Conservation (phyloP, 1,284 basidiomycete genomes). For the Wallemia ichthyophaga region DNA sequence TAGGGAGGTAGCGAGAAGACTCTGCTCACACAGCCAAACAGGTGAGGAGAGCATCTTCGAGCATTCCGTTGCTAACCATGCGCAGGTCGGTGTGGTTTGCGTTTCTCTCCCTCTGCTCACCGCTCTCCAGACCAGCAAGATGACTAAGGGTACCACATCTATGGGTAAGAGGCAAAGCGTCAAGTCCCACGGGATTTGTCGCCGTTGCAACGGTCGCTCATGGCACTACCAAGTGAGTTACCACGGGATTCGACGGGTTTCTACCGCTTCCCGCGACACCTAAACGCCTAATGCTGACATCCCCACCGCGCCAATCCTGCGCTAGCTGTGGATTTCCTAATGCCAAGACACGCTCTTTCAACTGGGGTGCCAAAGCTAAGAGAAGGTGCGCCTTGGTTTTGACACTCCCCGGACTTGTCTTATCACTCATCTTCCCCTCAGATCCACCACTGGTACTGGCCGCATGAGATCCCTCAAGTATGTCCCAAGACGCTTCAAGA, state of each 20-base stretch:
- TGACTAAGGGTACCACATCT: neutral
- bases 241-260: too few species aligned
- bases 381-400: neutral
- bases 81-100: too few species aligned
- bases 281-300: too few species aligned
- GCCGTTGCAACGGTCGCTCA: neutral
- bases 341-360: constrained; percentile 44
- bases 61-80: too few species aligned
- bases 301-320: constrained; percentile 31
- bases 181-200: neutral
- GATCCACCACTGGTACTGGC: constrained; percentile 45
- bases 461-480: constrained; percentile 83
- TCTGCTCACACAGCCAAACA: neutral
- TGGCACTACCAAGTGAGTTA: neutral
- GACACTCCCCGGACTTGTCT: neutral
- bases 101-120: too few species aligned
- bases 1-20: neutral
- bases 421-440: too few species aligned
- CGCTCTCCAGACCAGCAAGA: neutral
- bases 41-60: too few species aligned
- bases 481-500: constrained; percentile 83
- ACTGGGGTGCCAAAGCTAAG: neutral
- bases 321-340: constrained; percentile 86
- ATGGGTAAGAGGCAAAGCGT: neutral
- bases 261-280: too few species aligned